Base-by-base conservation (phyloP, 2,329 filamentous ascomycete species). In the Cordyceps pruinosa region DNA sequence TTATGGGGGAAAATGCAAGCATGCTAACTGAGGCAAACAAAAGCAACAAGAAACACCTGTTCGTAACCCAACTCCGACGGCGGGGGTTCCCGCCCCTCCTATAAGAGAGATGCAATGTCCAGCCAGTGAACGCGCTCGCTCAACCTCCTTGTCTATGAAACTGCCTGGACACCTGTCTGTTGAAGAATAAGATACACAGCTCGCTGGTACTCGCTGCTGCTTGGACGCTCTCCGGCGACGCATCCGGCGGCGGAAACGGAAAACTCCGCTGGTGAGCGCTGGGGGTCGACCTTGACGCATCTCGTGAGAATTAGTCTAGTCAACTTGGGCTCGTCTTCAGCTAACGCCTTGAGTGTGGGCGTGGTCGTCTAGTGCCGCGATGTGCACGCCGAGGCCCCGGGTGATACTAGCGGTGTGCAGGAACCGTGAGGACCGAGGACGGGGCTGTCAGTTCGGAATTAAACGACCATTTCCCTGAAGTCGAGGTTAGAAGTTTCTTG, bases 401-500 rank as follows among this genome's bases (percentile, higher is more conserved):
- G 30, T 6, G 30, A 32, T 6, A 19, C 39, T 42, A 42, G 21
- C 30, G 47, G 26, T 41, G 47, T 10, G 55, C 4, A 25, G 41
- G 55, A 37, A 13, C 47, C 5, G 37, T 4, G 13, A 25, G 17
- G 37, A 19, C 45, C 7, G 56, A 41, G 61, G 44, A 63, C 63
- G 51, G 61, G 59, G 63, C 64, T 65, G 32, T 67, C 59, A 34
- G 65, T 64, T 58, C 56, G 10, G 56, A 52, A 56, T 76, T 77
- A 21, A 79, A 79, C 4, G 70, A 71, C 77, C 77, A 79, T 60
- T 72, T 71, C 21, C 73, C 77, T 79, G 54, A 3, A n/a, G 2
- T n/a, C 19, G n/a, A 21, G 19, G 23, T 45, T 13, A 49, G 26
- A 5, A 35, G 1, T 19, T 32, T 23, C 7, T 17, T 17, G 9